A percentile compares a stretch with the other conserved stretches of the same genome.
Conservation (phyloP, 441 rosid genomes). For the Brassica hybrid region DNA sequence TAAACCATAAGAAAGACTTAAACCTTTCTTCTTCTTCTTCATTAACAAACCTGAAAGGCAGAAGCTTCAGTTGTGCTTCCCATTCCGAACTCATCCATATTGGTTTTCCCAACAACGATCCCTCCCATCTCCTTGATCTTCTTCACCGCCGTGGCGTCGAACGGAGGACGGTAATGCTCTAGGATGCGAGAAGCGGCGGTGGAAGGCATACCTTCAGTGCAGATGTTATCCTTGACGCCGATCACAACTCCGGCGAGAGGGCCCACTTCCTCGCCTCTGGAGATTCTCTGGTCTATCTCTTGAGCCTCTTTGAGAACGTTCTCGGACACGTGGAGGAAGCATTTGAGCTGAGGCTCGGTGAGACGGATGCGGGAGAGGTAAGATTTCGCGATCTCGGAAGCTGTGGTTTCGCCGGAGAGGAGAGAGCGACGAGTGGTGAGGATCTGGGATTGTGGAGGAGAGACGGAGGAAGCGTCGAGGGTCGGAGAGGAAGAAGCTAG, state of each 20-base stretch:
- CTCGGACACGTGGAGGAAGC: slow-evolving; percentile 75
- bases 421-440: slow-evolving; percentile 77
- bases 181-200: slow-evolving; percentile 85
- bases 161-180: slow-evolving; percentile 75
- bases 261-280: slow-evolving; percentile 65
- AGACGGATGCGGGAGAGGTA: slow-evolving; percentile 67
- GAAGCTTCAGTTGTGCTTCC: slow-evolving; percentile 94
- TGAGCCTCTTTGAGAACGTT: slow-evolving; percentile 62
- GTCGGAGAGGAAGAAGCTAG: slow-evolving; percentile 37
- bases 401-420: slow-evolving; percentile 68
- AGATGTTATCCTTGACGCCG: slow-evolving; percentile 85
- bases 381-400: slow-evolving; percentile 71
- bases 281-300: slow-evolving; percentile 54
- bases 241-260: slow-evolving; percentile 84
- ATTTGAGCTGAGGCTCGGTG: slow-evolving; percentile 81
- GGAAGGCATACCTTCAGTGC: slow-evolving; percentile 90
- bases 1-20: slow-evolving; percentile 41
- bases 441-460: slow-evolving; percentile 71
- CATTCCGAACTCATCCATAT: slow-evolving; percentile 97
- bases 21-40: neutral
- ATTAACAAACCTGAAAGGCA: slow-evolving; percentile 67
- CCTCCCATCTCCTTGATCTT: slow-evolving; percentile 71
- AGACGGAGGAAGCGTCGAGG: slow-evolving; percentile 35
- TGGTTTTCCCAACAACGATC: slow-evolving; percentile 88
- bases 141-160: slow-evolving; percentile 78